Percentiles rank a stretch among this genome's conserved stretches.
These are phyloP conservation scores for Zasmidium citrigriseum DNA, from an alignment of 2,329 filamentous ascomycete species.

Conservation along the genomic window DNA sequence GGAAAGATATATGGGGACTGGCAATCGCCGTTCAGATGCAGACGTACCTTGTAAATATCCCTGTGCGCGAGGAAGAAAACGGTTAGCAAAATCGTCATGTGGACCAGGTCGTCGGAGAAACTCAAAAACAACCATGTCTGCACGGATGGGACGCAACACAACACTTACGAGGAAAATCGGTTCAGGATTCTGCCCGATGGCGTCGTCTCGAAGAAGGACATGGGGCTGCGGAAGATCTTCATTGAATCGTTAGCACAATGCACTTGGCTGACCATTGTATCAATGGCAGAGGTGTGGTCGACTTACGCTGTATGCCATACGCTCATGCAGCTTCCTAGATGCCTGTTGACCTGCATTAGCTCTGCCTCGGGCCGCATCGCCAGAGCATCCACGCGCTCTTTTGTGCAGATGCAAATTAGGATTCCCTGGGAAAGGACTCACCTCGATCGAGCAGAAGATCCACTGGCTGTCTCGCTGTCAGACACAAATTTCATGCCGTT, in stretches of 20 bases:
- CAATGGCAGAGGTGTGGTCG: not conserved
- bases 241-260: constrained; percentile 8
- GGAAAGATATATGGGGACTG: not conserved
- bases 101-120: constrained; percentile 8
- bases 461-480: constrained; percentile 58
- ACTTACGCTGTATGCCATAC: constrained; percentile 36
- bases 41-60: constrained; percentile 21
- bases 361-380: constrained; percentile 23
- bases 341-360: constrained; percentile 56
- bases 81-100: not conserved
- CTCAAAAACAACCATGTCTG: constrained; percentile 7
- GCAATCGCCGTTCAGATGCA: not conserved
- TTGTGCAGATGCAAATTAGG: constrained; percentile 2
- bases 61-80: constrained; percentile 2
- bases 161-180: constrained; percentile 81
- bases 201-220: constrained; percentile 98
- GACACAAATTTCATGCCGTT: not conserved
- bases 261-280: not conserved
- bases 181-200: constrained; percentile 96
- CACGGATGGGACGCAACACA: not conserved
- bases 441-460: constrained; percentile 99
- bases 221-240: constrained; percentile 78
- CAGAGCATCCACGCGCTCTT: constrained; percentile 20
- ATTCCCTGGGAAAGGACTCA: constrained; percentile 43
- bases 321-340: constrained; percentile 91